Conservation (phyloP, 495 filamentous ascomycete genomes). For the Penicillium lagena region DNA sequence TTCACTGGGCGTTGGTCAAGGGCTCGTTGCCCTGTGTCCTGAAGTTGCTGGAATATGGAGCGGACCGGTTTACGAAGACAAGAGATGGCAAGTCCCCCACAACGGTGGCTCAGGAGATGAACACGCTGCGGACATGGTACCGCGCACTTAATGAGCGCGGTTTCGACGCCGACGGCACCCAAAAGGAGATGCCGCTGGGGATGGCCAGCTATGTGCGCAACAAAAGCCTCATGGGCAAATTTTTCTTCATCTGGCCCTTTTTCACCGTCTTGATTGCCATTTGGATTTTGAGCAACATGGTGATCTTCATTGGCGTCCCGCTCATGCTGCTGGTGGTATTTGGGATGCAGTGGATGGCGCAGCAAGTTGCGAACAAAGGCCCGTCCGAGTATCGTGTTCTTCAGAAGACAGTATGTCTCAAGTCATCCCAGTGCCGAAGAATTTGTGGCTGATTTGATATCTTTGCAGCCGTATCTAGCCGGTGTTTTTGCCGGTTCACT, state of each 20-base stretch:
- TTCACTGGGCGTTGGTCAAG: constrained; percentile 96
- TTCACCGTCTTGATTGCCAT: constrained; percentile 62
- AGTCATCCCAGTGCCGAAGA: not conserved
- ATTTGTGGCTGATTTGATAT: not conserved
- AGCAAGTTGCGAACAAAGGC: constrained; percentile 70
- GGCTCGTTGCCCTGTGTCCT: constrained; percentile 79
- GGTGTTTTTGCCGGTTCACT: constrained; percentile 87
- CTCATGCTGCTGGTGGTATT: constrained; percentile 58
- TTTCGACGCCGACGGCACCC: constrained; percentile 71
- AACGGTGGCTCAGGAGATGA: constrained; percentile 82
- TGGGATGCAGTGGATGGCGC: constrained; percentile 70
- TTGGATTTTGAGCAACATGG: constrained; percentile 65
- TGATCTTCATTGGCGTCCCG: constrained; percentile 70
- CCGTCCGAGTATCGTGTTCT: constrained; percentile 80
- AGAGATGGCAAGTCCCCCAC: constrained; percentile 82
- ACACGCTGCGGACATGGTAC: constrained; percentile 73
- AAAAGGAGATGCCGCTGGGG: constrained; percentile 48
- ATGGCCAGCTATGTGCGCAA: constrained; percentile 57
- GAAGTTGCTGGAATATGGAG: constrained; percentile 89
- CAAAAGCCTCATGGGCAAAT: constrained; percentile 72
- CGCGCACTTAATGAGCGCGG: constrained; percentile 78
- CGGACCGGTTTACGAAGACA: constrained; percentile 84
- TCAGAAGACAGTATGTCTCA: constrained; percentile 69
- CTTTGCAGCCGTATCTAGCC: constrained; percentile 70
- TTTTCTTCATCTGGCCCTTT: constrained; percentile 89